Evolutionary conservation across 1,139 yeast species (phyloP).

Genomic region (Pichia sp.): DNA sequence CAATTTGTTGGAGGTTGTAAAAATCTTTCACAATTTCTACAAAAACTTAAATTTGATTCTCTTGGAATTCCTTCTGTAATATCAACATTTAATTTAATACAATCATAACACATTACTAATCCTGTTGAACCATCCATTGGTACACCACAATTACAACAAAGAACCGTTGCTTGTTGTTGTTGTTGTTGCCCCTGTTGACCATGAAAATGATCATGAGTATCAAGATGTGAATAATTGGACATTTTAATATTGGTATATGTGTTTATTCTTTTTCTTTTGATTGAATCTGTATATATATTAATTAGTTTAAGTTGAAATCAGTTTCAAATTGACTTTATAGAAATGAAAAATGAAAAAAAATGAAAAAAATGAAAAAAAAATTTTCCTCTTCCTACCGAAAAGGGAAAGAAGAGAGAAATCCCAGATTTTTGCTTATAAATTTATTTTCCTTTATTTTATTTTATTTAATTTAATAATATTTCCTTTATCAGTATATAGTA

Average conservation of each 20-base stretch:
- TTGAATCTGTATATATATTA: too few relatives aligned
- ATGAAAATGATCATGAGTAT: conserved; percentile 27
- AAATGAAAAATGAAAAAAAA: too few relatives aligned
- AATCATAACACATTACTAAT: conserved; percentile 94
- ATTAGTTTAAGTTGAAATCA: too few relatives aligned
- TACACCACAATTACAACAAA: conserved; percentile 97
- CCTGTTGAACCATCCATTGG: conserved; percentile 97
- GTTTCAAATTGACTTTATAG: too few relatives aligned
- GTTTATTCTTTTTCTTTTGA: too few relatives aligned
- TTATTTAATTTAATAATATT: too few relatives aligned
- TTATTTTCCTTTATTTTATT: too few relatives aligned
- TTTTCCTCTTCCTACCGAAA: too few relatives aligned
- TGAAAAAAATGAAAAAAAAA: too few relatives aligned
- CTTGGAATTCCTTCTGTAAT: conserved; percentile 95
- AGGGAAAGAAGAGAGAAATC: too few relatives aligned
- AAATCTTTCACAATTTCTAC: conserved; percentile 95
- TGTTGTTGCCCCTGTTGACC: conserved; percentile 15
- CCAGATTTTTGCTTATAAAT: too few relatives aligned
- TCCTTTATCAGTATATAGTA: too few relatives aligned
- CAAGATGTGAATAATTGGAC: conserved; percentile 48
- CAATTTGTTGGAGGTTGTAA: conserved; percentile 93
- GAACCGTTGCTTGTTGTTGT: conserved; percentile 58
- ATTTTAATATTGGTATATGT: conserved; percentile 21
- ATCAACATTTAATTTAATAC: conserved; percentile 90
- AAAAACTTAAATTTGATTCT: conserved; percentile 86